Conservation (phyloP, 257 asterid species). For the Ocimum tenuiflorum region DNA sequence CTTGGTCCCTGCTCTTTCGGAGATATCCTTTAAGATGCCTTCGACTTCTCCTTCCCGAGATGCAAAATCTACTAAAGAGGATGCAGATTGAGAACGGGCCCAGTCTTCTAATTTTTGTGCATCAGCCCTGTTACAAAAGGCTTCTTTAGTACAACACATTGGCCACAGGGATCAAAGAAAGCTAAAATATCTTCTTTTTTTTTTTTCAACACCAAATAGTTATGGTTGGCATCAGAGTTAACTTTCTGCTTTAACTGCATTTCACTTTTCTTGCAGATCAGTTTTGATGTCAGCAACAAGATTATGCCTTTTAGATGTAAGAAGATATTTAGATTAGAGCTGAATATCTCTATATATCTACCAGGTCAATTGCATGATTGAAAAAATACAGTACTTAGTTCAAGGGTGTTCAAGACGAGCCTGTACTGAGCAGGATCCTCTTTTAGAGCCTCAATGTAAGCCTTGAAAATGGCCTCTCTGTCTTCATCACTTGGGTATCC, state of each 20-base stretch:
- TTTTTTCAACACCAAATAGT: not conserved
- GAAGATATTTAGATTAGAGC: not conserved
- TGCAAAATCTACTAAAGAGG: constrained; percentile 60
- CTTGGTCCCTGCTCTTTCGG: constrained; percentile 70
- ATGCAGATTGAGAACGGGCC: constrained; percentile 66
- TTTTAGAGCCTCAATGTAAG: constrained; percentile 64
- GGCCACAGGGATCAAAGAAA: not conserved
- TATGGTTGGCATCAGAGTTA: not conserved
- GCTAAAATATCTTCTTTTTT: not conserved
- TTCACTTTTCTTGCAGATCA: not conserved
- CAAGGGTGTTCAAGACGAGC: constrained; percentile 22
- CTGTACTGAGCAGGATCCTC: constrained; percentile 80
- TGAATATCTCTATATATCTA: not conserved
- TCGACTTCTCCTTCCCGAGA: constrained; percentile 80
- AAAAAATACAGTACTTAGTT: not conserved
- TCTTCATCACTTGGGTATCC: constrained; percentile 86
- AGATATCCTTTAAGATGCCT: constrained; percentile 52
- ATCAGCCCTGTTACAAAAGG: constrained; percentile 45
- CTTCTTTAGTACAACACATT: constrained; percentile 8
- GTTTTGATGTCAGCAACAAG: not conserved
- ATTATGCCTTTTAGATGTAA: not conserved
- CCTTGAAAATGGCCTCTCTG: constrained; percentile 69
- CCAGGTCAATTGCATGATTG: not conserved
- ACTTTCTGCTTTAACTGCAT: constrained; percentile 2
- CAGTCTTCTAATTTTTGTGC: constrained; percentile 83